Base-by-base conservation (phyloP, 768 basidiomycete species). In the Amanita phalloides region DNA sequence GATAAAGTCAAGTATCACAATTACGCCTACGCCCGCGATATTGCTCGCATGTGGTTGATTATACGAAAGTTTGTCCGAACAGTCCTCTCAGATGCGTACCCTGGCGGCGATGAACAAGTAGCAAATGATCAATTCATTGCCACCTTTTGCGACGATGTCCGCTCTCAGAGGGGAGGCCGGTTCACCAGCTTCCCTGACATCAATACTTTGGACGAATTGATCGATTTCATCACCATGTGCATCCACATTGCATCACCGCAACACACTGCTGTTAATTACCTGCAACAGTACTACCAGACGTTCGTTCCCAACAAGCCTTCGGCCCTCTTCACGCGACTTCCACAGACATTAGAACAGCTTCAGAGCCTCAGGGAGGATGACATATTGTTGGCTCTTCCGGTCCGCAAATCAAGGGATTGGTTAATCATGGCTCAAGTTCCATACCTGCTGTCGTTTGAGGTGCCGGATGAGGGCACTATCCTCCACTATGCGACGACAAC, bases 181-280 rank as follows among this genome's bases (percentile, higher is more conserved):
- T 50, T 65, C 25, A n/a, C 48, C 5, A 59, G 55, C 33, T 65
- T 66, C 57, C 65, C 65, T 8, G 47, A 42, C 4, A 56, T 63
- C 49, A 54, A 54, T 26, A 66, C 64, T 0, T 46, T 65, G 30
- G 58, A 61, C 26, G 58, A 59, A 10, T 48, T 65, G 32, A 61
- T 64, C 51, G 61, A 66, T 53, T 46, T 60, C 23, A 58, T 63
- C 43, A 64, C 63, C 0, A 65, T 66, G 64, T 62, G 62, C 57
- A 65, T 66, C 42, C 64, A 66, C 53, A 62, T 65, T 49, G 64
- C 65, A 10, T 55, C 62, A 8, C 60, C 64, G 7, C 65, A 66
- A 54, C 65, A 66, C 51, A 66, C 64, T 17, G 65, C 65, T 1
- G 62, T 66, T 51, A 66, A 66, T 51, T 66, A 65, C 49, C 60